Evolutionary conservation across 441 rosid species (phyloP).

Genomic region (Kokia cookei): DNA sequence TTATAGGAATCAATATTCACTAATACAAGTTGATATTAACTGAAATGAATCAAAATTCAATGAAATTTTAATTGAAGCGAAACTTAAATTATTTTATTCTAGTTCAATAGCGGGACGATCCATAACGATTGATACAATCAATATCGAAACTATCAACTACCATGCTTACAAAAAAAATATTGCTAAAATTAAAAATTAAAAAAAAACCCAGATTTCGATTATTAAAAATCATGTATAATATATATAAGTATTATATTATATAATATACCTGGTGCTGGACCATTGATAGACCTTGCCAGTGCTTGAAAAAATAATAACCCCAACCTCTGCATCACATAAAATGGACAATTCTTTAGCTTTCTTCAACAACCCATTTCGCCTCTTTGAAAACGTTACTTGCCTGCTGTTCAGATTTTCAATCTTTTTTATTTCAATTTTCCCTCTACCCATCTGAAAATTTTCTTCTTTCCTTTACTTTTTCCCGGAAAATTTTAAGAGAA

Average conservation of each 20-base stretch:
- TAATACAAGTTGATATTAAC: no score
- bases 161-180: neutral
- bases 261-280: constrained; percentile 33
- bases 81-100: no score
- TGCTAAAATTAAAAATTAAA: neutral
- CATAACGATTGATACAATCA: no score
- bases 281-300: constrained; percentile 42
- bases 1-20: no score
- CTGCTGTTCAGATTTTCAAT: constrained; percentile 44
- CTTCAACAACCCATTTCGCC: constrained; percentile 42
- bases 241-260: neutral
- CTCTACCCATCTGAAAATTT: constrained; percentile 31
- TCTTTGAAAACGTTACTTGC: constrained; percentile 47
- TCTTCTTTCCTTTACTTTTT: neutral
- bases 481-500: neutral
- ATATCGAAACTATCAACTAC: no score
- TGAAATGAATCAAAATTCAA: no score
- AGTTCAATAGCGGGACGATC: no score
- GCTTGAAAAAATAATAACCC: constrained; percentile 38
- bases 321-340: constrained; percentile 49
- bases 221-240: neutral
- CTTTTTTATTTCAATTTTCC: constrained; percentile 43
- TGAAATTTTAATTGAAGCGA: no score
- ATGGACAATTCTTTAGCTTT: constrained; percentile 44
- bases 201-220: neutral